Conservation (phyloP, 2,329 filamentous ascomycete genomes). For the Fusarium dimerum region DNA sequence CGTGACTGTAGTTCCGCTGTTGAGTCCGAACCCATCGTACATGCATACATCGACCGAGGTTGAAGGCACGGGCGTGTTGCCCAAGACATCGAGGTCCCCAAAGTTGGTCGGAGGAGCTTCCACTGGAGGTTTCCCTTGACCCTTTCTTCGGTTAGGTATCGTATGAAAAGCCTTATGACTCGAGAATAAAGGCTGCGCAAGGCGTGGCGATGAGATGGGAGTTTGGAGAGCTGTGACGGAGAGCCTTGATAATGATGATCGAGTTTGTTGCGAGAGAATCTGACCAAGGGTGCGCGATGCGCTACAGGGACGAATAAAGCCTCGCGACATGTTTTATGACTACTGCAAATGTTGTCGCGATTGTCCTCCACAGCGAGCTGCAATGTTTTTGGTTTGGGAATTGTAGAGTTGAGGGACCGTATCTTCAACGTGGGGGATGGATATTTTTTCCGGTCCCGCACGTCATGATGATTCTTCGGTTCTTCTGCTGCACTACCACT, state of each 20-base stretch:
- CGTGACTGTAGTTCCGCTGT: conserved; percentile 73
- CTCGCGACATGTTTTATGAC: conserved; percentile 22
- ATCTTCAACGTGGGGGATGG: conserved; percentile 22
- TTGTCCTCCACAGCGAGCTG: not conserved
- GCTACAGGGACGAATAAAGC: conserved; percentile 18
- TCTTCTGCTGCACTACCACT: not conserved
- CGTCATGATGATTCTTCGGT: conserved; percentile 26
- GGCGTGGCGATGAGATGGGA: not conserved
- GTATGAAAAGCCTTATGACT: conserved; percentile 24
- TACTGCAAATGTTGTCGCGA: not conserved
- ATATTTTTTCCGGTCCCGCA: conserved; percentile 29
- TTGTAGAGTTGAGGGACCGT: conserved; percentile 7
- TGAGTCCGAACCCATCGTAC: conserved; percentile 80
- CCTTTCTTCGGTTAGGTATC: conserved; percentile 15
- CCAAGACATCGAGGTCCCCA: conserved; percentile 74
- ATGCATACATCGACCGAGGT: conserved; percentile 84
- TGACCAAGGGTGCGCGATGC: conserved; percentile 23
- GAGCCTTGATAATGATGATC: conserved; percentile 10
- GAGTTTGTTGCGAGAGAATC: conserved; percentile 14
- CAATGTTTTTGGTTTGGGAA: not conserved
- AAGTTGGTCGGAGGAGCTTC: conserved; percentile 62
- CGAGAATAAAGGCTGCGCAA: not conserved
- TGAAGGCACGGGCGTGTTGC: conserved; percentile 71
- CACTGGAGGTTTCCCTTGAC: conserved; percentile 25
- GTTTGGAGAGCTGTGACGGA: conserved; percentile 16